A percentile compares a stretch with the other conserved stretches of the same genome.
Evolutionary conservation across 2,329 filamentous ascomycete genomes (phyloP).

Genomic region (Intubia oerlemansii): DNA sequence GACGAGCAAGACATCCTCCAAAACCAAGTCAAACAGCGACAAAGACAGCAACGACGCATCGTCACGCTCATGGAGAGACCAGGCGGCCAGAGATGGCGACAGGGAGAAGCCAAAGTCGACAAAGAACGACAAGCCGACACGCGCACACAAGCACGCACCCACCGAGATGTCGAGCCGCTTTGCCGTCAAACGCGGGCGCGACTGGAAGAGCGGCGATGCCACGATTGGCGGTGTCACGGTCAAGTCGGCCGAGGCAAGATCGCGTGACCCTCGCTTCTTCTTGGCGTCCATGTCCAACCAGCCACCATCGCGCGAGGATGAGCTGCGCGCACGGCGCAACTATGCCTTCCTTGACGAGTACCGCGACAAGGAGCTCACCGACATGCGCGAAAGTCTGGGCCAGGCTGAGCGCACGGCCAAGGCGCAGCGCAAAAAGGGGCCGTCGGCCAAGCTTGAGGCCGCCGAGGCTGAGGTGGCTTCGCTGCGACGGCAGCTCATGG

Average conservation of each 20-base stretch:
- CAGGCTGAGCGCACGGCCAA: conserved; percentile 25
- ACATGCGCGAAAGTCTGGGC: conserved; percentile 47
- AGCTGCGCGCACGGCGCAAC: conserved; percentile 40
- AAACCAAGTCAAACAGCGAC: neutral
- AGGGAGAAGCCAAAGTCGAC: neutral
- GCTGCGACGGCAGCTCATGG: conserved; percentile 51
- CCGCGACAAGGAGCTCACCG: conserved; percentile 58
- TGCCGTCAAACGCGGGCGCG: conserved; percentile 62
- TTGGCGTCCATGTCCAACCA: conserved; percentile 27
- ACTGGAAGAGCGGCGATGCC: conserved; percentile 12
- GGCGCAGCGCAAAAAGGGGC: conserved; percentile 2
- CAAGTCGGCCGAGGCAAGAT: conserved; percentile 15
- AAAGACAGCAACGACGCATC: neutral
- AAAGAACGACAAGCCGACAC: conserved; percentile 11
- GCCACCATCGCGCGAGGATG: conserved; percentile 21
- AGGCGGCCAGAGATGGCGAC: too few species aligned
- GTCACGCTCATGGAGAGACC: too few species aligned
- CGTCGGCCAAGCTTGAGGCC: neutral
- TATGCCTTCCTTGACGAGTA: conserved; percentile 85
- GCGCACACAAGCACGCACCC: conserved; percentile 67
- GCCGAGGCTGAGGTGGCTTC: conserved; percentile 31
- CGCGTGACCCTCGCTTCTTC: conserved; percentile 80
- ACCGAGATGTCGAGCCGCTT: conserved; percentile 63
- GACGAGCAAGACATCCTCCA: neutral
- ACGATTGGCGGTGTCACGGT: conserved; percentile 27